Evolutionary conservation across 352 stramenopile species (phyloP), one percentile per base, ranked within the genome.

Genomic region (Phytophthora lateralis): DNA sequence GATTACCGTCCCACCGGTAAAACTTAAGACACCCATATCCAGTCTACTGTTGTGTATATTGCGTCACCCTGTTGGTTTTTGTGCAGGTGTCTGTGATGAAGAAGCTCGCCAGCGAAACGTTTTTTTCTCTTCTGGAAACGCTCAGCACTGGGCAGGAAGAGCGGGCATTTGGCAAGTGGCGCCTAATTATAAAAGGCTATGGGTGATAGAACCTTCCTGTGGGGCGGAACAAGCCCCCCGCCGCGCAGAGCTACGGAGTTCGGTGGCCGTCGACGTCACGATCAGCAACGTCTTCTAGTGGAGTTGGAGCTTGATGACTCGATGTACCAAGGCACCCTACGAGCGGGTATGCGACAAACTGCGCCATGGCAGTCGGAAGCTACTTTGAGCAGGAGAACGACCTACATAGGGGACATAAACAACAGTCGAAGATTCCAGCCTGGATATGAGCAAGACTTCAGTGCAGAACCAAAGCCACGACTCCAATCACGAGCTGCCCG

Each of bases 281-380:
- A 79, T 26, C 72, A 84, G 39, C 77, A 75, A 2, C 69, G 67
- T 43, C 70, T 91, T 32, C 63, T 91, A 51, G 78, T 91, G 4
- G 82, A 91, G 55, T 56, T 91, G 18, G 82, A 91, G 50, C 69
- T 89, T 15, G 74, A 89, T 51, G 81, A 88, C 47, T 70, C 73
- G 26, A 29, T 82, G 32, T 62, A 75, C 21, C 60, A 70, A 58
- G 53, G 54, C 2, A 41, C 27, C 9, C 11, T 66, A 39, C 55
- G 57, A 35, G 26, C 52, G 12, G 50, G 27, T 10, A 49, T 52
- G 18, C 39, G 56, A 15, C 42, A 66, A 10, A 57, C 29, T 6
- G 50, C 18, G 10, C 27, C 26, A 27, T 21, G 37, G 37, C 17
- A 71, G 3, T 21, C 37, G n/a, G 35, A 39, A 24, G 20, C 20